Evolutionary conservation across 1,284 basidiomycete species (phyloP).

Genomic region (Pseudozyma sp.): DNA sequence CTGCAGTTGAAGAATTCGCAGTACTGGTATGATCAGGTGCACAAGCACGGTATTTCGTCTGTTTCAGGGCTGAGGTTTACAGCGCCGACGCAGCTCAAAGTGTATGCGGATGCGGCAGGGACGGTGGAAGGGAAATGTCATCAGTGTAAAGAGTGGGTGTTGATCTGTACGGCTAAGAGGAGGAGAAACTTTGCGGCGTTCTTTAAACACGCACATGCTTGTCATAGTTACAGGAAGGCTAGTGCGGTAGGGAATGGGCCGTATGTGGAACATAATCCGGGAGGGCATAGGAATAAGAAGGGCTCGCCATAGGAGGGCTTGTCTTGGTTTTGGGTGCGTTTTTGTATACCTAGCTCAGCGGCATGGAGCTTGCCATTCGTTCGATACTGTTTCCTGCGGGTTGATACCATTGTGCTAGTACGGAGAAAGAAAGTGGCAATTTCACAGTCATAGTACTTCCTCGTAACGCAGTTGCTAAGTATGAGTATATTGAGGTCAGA

Average conservation of each 20-base stretch:
- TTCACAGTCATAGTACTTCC: too few species aligned
- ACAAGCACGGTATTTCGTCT: conserved; percentile 58
- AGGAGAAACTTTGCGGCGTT: conserved; percentile 53
- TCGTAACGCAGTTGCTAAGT: too few species aligned
- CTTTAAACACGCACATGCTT: conserved; percentile 55
- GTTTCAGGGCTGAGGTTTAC: conserved; percentile 54
- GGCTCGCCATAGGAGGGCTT: conserved; percentile 2
- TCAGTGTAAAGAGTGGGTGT: conserved; percentile 57
- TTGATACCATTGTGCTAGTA: too few species aligned
- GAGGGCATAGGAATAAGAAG: conserved; percentile 48
- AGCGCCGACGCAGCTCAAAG: conserved; percentile 51
- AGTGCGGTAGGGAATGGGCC: conserved; percentile 51
- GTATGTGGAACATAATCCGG: conserved; percentile 54
- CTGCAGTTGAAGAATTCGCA: conserved; percentile 58
- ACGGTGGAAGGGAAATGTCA: conserved; percentile 58
- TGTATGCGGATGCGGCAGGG: conserved; percentile 49
- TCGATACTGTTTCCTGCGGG: too few species aligned
- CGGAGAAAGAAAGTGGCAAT: too few species aligned
- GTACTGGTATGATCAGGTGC: conserved; percentile 61
- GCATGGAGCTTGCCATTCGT: too few species aligned
- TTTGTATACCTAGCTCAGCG: too few species aligned
- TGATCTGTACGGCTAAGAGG: conserved; percentile 57
- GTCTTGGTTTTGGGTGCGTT: too few species aligned
- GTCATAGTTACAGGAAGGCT: conserved; percentile 51
- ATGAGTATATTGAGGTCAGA: too few species aligned